Conservation (phyloP, 2,329 filamentous ascomycete genomes). For the Fusarium coffeatum region DNA sequence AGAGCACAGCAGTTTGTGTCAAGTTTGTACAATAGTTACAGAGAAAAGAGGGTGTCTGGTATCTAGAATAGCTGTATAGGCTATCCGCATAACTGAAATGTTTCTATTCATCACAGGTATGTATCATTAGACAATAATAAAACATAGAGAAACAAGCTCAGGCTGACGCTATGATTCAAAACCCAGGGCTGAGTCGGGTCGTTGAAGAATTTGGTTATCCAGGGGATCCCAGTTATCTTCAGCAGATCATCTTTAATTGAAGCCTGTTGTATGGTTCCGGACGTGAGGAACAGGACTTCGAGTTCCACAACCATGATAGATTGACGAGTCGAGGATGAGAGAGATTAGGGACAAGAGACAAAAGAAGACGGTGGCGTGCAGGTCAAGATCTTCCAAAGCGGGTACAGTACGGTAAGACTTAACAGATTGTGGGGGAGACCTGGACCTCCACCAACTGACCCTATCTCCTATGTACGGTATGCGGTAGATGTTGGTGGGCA, state of each 20-base stretch:
- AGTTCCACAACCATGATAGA: not conserved
- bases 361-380: not conserved
- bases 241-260: conserved; percentile 1
- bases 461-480: not conserved
- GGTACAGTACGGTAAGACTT: not conserved
- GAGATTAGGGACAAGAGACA: not conserved
- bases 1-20: conserved; percentile 23
- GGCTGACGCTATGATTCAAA: not conserved
- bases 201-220: not conserved
- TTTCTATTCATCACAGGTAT: not conserved
- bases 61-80: not conserved
- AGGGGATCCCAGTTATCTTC: conserved; percentile 4
- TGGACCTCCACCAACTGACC: not conserved
- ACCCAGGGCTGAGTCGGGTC: not conserved
- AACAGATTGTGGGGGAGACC: not conserved
- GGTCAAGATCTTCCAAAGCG: not conserved
- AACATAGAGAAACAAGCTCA: not conserved
- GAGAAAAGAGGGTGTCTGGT: not conserved
- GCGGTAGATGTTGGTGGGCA: not conserved
- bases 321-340: not conserved
- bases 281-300: conserved; percentile 5
- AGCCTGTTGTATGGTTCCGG: not conserved
- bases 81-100: not conserved
- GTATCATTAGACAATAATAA: not conserved
- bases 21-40: conserved; percentile 4